Evolutionary conservation across 208 protist species (phyloP).

Genomic region (Crithidia fasciculata): DNA sequence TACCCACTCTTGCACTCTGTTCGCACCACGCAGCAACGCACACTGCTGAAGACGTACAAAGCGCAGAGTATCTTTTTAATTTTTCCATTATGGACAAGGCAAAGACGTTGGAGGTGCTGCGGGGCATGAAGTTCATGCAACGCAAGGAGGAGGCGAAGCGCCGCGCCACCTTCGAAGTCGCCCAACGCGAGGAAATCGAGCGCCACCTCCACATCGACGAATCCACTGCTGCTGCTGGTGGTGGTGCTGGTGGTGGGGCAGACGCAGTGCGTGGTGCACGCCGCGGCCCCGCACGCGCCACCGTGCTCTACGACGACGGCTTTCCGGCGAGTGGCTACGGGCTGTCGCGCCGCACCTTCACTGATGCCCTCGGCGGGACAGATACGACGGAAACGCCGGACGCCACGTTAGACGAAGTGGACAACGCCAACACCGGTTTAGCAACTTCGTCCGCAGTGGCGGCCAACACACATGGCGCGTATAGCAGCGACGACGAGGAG

Average conservation of each 20-base stretch:
- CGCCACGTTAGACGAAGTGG: too few relatives aligned
- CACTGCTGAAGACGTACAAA: too few relatives aligned
- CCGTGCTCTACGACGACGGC: constrained; percentile 58
- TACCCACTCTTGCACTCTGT: too few relatives aligned
- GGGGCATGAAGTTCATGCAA: constrained; percentile 94
- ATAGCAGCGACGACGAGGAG: constrained; percentile 16
- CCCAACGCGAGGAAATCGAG: constrained; percentile 64
- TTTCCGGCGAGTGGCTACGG: constrained; percentile 55
- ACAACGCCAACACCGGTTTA: too few relatives aligned
- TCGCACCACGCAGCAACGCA: too few relatives aligned
- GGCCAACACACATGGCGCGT: too few relatives aligned
- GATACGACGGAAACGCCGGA: too few relatives aligned
- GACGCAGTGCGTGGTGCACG: not conserved
- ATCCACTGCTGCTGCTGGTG: too few relatives aligned
- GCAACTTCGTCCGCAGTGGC: not conserved
- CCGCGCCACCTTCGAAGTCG: constrained; percentile 68
- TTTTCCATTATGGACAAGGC: constrained; percentile 62
- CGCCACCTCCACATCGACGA: constrained; percentile 33
- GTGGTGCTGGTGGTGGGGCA: not conserved
- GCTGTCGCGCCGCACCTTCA: constrained; percentile 50
- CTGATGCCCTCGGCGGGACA: constrained; percentile 5
- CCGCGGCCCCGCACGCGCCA: constrained; percentile 29
- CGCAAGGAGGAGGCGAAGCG: constrained; percentile 88
- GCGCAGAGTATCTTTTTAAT: too few relatives aligned
- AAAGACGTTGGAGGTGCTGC: constrained; percentile 84